A percentile compares a stretch with the other conserved stretches of the same genome.
Evolutionary conservation across 129 eudicot species (phyloP).

Genomic region (Chrysanthemum seticuspe): DNA sequence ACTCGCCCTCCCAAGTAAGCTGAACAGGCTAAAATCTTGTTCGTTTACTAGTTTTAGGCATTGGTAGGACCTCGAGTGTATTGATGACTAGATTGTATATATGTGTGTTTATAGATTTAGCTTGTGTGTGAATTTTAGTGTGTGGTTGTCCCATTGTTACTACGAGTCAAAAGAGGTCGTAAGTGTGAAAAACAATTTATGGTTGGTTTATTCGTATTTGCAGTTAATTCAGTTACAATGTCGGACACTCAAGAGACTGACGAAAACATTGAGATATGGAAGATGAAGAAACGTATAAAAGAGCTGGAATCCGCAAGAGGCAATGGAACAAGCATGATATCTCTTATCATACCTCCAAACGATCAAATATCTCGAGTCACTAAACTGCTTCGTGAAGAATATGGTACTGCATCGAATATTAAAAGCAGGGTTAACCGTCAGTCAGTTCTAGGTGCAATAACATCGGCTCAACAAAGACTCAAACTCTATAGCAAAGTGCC

Average conservation of each 20-base stretch:
- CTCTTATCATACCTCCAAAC: constrained; percentile 45
- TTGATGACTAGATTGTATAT: too few species aligned
- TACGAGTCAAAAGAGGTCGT: too few species aligned
- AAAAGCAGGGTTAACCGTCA: constrained; percentile 48
- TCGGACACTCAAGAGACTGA: constrained; percentile 37
- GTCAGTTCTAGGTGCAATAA: constrained; percentile 44
- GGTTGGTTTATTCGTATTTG: background rate
- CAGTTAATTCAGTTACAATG: constrained; percentile 18
- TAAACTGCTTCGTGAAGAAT: constrained; percentile 46
- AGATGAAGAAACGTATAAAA: constrained; percentile 44
- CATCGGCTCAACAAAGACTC: constrained; percentile 44
- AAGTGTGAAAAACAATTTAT: too few species aligned
- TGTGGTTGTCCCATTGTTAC: too few species aligned
- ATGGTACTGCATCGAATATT: constrained; percentile 43
- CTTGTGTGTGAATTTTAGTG: too few species aligned
- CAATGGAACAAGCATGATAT: constrained; percentile 54
- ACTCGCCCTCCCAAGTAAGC: too few species aligned
- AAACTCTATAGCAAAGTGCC: constrained; percentile 44
- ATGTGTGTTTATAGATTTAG: too few species aligned
- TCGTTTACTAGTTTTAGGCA: too few species aligned
- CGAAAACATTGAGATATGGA: constrained; percentile 42
- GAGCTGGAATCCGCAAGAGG: constrained; percentile 46
- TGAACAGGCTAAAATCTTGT: too few species aligned
- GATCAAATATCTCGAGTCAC: constrained; percentile 45
- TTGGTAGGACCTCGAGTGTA: too few species aligned